Evolutionary conservation across 1,284 basidiomycete species (phyloP).

Genomic region (Ganoderma leucocontextum): DNA sequence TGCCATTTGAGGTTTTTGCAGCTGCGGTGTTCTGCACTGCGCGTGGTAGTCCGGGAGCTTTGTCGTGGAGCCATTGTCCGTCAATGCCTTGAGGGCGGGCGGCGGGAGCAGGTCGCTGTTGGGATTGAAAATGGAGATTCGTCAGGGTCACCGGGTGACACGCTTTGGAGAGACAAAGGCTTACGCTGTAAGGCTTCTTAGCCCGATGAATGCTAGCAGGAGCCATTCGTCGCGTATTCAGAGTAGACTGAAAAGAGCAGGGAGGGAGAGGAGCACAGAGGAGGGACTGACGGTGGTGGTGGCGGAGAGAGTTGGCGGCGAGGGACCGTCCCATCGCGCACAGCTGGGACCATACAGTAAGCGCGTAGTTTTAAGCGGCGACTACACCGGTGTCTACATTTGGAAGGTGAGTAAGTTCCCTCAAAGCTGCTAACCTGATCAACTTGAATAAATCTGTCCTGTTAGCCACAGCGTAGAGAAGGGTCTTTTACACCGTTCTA

Average conservation of each 20-base stretch:
- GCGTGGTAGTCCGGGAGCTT: slow-evolving; percentile 56
- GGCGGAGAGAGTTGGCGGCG: slow-evolving; percentile 20
- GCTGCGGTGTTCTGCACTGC: slow-evolving; percentile 38
- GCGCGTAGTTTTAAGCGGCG: slow-evolving; percentile 27
- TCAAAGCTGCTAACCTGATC: no score
- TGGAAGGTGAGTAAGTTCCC: slow-evolving; percentile 30
- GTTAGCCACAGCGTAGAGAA: not conserved
- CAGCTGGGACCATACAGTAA: not conserved
- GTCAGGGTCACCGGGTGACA: slow-evolving; percentile 13
- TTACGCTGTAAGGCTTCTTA: slow-evolving; percentile 61
- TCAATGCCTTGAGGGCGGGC: slow-evolving; percentile 54
- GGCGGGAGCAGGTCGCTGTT: slow-evolving; percentile 53
- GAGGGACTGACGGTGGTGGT: slow-evolving; percentile 19
- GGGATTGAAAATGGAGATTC: slow-evolving; percentile 12
- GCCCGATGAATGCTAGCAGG: slow-evolving; percentile 35
- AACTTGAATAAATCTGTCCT: no score
- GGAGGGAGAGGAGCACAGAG: slow-evolving; percentile 10
- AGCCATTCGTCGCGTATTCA: slow-evolving; percentile 32
- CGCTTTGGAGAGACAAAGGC: slow-evolving; percentile 31
- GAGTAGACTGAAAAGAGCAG: slow-evolving; percentile 8
- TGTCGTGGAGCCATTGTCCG: slow-evolving; percentile 75
- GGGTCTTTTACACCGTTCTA: not conserved
- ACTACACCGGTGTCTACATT: slow-evolving; percentile 16
- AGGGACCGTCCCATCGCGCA: not conserved
- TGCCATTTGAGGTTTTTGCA: slow-evolving; percentile 39